These are phyloP conservation scores for Boletellus emodensis DNA, from an alignment of 768 basidiomycete species.

Conservation along the genomic window DNA sequence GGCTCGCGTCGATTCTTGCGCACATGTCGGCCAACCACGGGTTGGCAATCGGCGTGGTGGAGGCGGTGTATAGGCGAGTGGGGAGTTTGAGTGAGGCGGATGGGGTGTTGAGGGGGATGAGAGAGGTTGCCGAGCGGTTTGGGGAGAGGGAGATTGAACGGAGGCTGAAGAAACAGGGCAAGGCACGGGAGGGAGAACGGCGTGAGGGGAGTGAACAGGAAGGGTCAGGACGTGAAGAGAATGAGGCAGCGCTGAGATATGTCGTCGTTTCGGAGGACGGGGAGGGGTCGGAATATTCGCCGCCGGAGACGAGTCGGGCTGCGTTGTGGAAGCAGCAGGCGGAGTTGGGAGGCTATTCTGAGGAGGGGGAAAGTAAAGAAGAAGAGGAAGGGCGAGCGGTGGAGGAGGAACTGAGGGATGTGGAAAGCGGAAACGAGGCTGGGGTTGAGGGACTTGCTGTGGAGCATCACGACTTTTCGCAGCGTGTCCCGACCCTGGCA, in stretches of 20 bases:
- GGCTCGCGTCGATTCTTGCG: conserved; percentile 31
- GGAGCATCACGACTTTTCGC: conserved; percentile 12
- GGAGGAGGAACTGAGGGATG: conserved; percentile 5
- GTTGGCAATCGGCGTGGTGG: conserved; percentile 39
- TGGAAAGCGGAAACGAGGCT: not conserved
- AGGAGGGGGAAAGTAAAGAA: not conserved
- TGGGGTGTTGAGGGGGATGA: conserved; percentile 36
- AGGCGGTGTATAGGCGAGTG: conserved; percentile 33
- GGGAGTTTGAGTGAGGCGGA: conserved; percentile 38
- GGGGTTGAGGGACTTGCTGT: not conserved
- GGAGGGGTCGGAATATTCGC: conserved; percentile 22
- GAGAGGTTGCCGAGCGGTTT: conserved; percentile 32
- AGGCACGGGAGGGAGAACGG: not conserved
- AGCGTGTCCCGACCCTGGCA: not conserved
- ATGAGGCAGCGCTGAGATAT: conserved; percentile 3
- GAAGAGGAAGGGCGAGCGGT: conserved; percentile 12
- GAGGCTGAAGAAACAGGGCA: not conserved
- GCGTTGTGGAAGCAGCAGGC: conserved; percentile 23
- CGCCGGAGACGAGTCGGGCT: conserved; percentile 27
- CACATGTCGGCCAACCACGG: conserved; percentile 45
- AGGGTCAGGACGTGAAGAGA: not conserved
- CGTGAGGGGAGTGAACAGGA: not conserved
- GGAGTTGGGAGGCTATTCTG: not conserved
- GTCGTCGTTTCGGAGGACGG: conserved; percentile 12
- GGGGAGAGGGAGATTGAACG: conserved; percentile 16